phyloP scores from a whole-genome alignment of 768 basidiomycete genomes.

The Nidularia pulvinata region DNA sequence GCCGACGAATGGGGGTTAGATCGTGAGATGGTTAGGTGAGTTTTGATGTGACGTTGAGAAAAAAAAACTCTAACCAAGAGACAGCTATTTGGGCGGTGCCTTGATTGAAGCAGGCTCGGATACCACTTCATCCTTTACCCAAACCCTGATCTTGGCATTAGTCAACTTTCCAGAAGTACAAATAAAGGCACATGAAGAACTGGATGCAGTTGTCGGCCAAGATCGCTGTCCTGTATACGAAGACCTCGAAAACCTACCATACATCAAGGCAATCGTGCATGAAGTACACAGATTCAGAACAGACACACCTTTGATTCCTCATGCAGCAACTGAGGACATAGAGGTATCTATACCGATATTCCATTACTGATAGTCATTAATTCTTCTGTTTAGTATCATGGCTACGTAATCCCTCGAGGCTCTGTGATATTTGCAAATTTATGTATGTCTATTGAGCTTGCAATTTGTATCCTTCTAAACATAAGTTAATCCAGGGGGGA shows the following conservation, averaged over 20 bases:
- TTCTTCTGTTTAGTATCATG: background rate
- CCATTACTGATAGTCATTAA: background rate
- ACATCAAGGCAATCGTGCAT: background rate
- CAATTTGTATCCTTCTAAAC: background rate
- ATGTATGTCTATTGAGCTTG: background rate
- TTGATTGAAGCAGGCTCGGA: background rate
- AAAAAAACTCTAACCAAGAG: background rate
- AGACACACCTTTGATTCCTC: background rate
- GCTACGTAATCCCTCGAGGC: background rate
- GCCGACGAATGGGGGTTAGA: background rate
- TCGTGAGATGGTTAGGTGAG: background rate
- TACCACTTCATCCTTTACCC: background rate
- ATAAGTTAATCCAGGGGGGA: background rate
- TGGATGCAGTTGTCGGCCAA: background rate
- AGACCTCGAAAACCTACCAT: background rate
- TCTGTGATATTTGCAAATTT: background rate
- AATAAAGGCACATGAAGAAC: background rate
- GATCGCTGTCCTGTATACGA: background rate
- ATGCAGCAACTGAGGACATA: background rate
- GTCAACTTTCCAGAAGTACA: background rate
- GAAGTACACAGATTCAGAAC: background rate
- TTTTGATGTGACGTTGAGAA: background rate
- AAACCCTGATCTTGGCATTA: background rate
- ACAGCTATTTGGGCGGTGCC: background rate
- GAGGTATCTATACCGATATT: background rate